Conservation (phyloP, 2,329 filamentous ascomycete genomes). For the Pseudogymnoascus sp. region DNA sequence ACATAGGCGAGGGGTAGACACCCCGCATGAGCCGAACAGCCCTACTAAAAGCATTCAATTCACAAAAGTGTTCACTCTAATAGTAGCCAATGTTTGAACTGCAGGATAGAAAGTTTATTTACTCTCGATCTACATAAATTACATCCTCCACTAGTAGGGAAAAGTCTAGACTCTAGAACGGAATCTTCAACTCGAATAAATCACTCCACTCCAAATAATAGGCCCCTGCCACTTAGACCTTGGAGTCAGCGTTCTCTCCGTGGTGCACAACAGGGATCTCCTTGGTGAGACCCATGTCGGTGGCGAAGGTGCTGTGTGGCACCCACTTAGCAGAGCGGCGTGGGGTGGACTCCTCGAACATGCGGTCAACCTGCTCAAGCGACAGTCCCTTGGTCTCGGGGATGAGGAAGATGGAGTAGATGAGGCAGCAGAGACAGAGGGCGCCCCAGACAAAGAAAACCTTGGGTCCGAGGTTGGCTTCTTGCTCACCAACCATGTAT, state of each 20-base stretch:
- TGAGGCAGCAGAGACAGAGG: conserved; percentile 45
- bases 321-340: conserved; percentile 26
- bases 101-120: neutral
- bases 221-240: neutral
- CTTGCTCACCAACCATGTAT: conserved; percentile 59
- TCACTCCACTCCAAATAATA: neutral
- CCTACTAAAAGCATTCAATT: neutral
- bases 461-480: conserved; percentile 11
- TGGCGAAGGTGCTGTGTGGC: conserved; percentile 23
- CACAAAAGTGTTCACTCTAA: neutral
- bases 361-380: conserved; percentile 63
- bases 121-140: neutral
- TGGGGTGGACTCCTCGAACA: conserved; percentile 42
- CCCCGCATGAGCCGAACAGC: neutral
- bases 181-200: neutral
- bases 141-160: neutral
- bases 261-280: neutral
- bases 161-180: neutral
- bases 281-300: conserved; percentile 17
- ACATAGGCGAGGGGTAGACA: no score
- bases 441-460: conserved; percentile 50
- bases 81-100: neutral
- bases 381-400: conserved; percentile 68
- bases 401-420: conserved; percentile 53
- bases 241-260: neutral